A percentile compares a stretch with the other conserved stretches of the same genome.
phyloP scores from a whole-genome alignment of 495 filamentous ascomycete genomes.

The Annulohypoxylon nitens region DNA sequence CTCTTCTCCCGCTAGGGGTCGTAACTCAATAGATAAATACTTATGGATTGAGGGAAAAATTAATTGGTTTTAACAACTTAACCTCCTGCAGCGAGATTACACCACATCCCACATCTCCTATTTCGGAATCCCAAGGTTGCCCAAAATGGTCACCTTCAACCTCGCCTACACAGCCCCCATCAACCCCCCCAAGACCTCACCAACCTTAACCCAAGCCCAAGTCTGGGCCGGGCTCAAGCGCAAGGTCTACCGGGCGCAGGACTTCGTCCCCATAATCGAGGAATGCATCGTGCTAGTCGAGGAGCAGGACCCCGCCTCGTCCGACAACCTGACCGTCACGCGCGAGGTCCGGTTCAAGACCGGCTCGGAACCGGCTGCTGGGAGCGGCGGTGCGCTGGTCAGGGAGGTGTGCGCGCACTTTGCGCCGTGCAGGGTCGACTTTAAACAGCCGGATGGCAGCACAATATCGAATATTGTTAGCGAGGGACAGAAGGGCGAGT shows the following conservation, averaged over 20 bases:
- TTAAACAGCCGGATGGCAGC: constrained; percentile 54
- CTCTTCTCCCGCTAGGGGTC: background rate
- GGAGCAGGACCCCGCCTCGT: constrained; percentile 20
- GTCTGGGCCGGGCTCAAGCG: constrained; percentile 59
- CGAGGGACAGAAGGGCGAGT: constrained; percentile 47
- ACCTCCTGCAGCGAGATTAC: background rate
- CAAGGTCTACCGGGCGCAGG: constrained; percentile 55
- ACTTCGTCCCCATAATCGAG: constrained; percentile 58
- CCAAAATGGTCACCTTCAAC: constrained; percentile 56
- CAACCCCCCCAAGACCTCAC: constrained; percentile 51
- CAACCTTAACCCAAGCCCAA: constrained; percentile 51
- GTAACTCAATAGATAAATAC: background rate
- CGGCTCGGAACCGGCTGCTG: constrained; percentile 23
- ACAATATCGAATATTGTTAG: constrained; percentile 54
- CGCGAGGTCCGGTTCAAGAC: constrained; percentile 51
- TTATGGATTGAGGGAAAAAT: background rate
- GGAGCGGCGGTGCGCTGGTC: constrained; percentile 10
- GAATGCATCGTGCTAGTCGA: constrained; percentile 52
- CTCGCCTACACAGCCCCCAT: constrained; percentile 59
- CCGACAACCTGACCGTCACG: constrained; percentile 43
- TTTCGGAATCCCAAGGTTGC: background rate
- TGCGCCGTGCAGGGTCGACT: constrained; percentile 55
- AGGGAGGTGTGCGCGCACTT: constrained; percentile 50
- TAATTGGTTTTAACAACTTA: background rate
- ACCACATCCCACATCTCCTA: background rate